Percentiles rank a stretch among this genome's conserved stretches.
Conservation (phyloP, 768 basidiomycete genomes). For the Xanthoconium stramineum region DNA sequence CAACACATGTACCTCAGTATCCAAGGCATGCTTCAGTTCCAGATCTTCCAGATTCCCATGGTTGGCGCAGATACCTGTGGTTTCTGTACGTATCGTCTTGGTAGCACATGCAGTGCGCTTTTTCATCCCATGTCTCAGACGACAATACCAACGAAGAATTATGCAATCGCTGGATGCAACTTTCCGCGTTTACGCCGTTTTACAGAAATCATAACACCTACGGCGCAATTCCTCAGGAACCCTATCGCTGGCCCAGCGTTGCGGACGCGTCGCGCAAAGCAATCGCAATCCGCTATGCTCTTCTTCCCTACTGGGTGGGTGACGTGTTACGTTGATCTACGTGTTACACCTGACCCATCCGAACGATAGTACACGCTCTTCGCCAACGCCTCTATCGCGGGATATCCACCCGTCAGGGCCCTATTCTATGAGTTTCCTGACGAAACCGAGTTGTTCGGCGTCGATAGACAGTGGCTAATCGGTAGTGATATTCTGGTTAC, state of each 20-base stretch:
- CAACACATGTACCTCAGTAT: conserved; percentile 64
- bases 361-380: conserved; percentile 60
- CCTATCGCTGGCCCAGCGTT: conserved; percentile 75
- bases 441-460: conserved; percentile 56
- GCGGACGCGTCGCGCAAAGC: conserved; percentile 69
- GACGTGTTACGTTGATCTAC: neutral
- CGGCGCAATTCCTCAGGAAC: conserved; percentile 70
- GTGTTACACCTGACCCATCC: conserved; percentile 26
- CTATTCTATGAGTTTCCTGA: conserved; percentile 77
- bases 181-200: neutral
- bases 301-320: conserved; percentile 75
- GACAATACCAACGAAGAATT: conserved; percentile 4
- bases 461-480: conserved; percentile 69
- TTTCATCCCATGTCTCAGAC: conserved; percentile 5
- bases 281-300: conserved; percentile 59
- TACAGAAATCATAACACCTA: conserved; percentile 48
- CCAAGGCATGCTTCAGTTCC: conserved; percentile 78
- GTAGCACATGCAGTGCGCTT: neutral
- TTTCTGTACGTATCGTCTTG: conserved; percentile 17
- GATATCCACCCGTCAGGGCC: conserved; percentile 68
- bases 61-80: conserved; percentile 67
- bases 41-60: conserved; percentile 76
- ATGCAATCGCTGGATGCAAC: conserved; percentile 6
- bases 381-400: conserved; percentile 56
- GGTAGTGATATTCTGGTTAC: conserved; percentile 71